A percentile compares a stretch with the other conserved stretches of the same genome.
phyloP scores from a whole-genome alignment of 805 yeast genomes.

The Teunomyces atbi region DNA sequence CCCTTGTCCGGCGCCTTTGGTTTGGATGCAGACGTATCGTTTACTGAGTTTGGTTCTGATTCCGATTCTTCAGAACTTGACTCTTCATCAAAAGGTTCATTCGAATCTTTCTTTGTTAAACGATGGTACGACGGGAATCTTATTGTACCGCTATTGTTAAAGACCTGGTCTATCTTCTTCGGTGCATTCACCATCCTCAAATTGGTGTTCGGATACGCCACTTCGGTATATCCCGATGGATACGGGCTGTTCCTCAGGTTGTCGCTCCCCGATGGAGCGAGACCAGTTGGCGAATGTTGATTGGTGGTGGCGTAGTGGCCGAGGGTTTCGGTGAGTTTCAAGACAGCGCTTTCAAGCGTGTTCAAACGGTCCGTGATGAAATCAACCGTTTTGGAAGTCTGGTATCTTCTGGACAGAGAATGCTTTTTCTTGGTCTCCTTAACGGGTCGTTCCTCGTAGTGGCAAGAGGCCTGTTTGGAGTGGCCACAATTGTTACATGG shows the following conservation, averaged over 20 bases:
- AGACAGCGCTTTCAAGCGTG: neutral
- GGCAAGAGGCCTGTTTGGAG: constrained; percentile 19
- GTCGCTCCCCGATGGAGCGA: neutral
- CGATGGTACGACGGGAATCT: neutral
- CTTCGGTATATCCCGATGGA: neutral
- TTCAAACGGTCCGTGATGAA: neutral
- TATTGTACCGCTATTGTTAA: neutral
- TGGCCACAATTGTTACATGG: constrained; percentile 30
- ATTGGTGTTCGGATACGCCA: neutral
- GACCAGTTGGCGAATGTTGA: neutral
- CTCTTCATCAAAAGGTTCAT: neutral
- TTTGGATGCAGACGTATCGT: neutral
- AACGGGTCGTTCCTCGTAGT: constrained; percentile 19
- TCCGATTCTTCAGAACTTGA: neutral
- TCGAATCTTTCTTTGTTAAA: neutral
- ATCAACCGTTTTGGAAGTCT: neutral
- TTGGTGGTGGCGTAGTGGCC: neutral
- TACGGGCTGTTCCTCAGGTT: neutral
- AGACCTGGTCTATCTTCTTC: neutral
- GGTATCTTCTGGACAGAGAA: neutral
- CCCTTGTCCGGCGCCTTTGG: neutral
- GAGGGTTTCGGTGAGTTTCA: neutral
- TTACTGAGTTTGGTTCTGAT: neutral
- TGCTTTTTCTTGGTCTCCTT: constrained; percentile 7
- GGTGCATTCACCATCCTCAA: neutral